Evolutionary conservation across 192 early-diverging fungal genomes (phyloP), one percentile per base, ranked within the genome.

Genomic region (Coemansia sp.): DNA sequence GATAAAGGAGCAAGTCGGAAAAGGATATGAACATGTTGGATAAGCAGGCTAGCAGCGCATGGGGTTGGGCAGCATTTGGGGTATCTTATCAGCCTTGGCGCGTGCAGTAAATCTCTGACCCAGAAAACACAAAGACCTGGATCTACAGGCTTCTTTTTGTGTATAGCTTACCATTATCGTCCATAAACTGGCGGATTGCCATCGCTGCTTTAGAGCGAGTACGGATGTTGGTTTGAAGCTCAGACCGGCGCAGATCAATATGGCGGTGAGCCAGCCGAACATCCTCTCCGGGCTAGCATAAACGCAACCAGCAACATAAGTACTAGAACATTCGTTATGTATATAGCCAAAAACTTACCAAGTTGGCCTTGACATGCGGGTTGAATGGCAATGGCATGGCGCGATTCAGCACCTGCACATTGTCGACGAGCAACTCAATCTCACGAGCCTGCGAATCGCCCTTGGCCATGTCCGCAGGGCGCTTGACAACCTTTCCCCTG

Each of bases 211-310:
- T 39, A 20, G 91, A 89, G 16, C 94, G 82, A 16, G 67, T 54
- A 15, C 86, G 83, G 40, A 96, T 65, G 55, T 92, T 92, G 37
- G 70, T 61, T 57, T 94, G 91, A 12, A 96, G 80, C 44, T 68
- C 66, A 15, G 82, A 67, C n/a, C 91, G 79, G 9, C 94, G 84
- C 49, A 96, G 72, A 71, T 94, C 94, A 10, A 94, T 57, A 35
- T 89, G 88, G 15, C 94, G 78, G 64, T 93, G 80, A 36, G 80
- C 81, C 3, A 93, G 65, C 18, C 92, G 78, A 2, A 81, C 65
- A 46, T 93, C 91, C 53, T 96, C 92, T 60, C 82, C 85, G 5
- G 87, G 87, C 81, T 83, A 52, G 12, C 28, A 13, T 26, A 19
- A 41, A 7, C 38, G 15, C 20, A 49, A n/a, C 7, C 33, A 19